Evolutionary conservation across 2,329 filamentous ascomycete species (phyloP), one percentile per base, ranked within the genome.

Genomic region (Arachnomyces sp.): DNA sequence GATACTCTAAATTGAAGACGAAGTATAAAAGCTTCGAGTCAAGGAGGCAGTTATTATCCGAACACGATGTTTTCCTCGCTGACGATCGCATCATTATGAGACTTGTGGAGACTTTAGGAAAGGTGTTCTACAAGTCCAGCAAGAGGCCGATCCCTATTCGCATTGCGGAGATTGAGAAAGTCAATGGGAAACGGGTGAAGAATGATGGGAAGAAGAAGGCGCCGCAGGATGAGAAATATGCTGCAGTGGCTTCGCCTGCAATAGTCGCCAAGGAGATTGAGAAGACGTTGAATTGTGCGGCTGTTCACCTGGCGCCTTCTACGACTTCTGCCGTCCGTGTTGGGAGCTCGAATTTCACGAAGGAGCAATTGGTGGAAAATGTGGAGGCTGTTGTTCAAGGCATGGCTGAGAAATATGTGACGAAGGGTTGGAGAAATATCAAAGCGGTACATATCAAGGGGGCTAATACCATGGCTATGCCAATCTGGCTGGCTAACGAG

Each of bases 401-500:
- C 2, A 64, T 95, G 54, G 78, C 88, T 5, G 80, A 84, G 46
- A 88, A 84, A 62, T 84, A 82, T 58, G 79, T 95, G 34, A 79
- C 88, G 13, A 81, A 90, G 60, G 82, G 88, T 55, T 95, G 89
- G 88, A 78, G 77, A 55, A 92, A 90, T 60, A 75, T 96, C 48
- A 81, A 82, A 63, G 77, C 78, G 47, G 69, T 98, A 46, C 88
- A 94, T 63, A 74, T 98, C 71, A 98, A 96, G 74, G 86, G 87
- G 2, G 82, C 86, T 18, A 80, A 85, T 57, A 94, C 90, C 3
- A 82, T 81, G 45, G 84, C 90, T 7, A 73, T 98, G 56, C 92
- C 92, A n/a, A 81, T 98, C 58, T 98, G 88, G 85, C 69, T 94
- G 58, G 84, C 90, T 3, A 82, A 88, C 51, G 88, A 95, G 72